Evolutionary conservation across 345 rosid genomes (phyloP).

Genomic region (Rhodamnia argentea): DNA sequence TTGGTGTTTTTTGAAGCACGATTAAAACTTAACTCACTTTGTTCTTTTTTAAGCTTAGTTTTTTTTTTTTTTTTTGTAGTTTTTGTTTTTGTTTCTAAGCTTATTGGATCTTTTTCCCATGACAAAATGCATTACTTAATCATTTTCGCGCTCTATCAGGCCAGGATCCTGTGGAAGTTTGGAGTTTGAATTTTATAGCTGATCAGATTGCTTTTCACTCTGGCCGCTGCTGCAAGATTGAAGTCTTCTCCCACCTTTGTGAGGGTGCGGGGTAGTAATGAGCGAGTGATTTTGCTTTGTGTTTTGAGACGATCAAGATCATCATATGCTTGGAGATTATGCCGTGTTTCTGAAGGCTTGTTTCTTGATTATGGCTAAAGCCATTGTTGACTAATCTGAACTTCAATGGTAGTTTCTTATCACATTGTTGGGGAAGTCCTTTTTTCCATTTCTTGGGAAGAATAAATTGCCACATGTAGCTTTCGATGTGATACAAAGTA

Average conservation of each 20-base stretch:
- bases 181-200: conserved; percentile 34
- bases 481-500: not conserved
- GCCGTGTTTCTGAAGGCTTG: conserved; percentile 80
- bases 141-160: conserved; percentile 17
- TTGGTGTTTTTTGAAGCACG: not conserved
- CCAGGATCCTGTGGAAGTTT: conserved; percentile 17
- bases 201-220: conserved; percentile 59
- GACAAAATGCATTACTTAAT: not conserved
- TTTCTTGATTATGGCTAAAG: conserved; percentile 96
- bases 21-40: not conserved
- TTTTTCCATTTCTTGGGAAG: not conserved
- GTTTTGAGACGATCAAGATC: conserved; percentile 72
- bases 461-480: not conserved
- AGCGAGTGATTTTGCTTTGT: conserved; percentile 36
- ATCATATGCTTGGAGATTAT: conserved; percentile 78
- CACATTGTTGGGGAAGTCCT: not conserved
- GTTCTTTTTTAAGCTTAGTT: not conserved
- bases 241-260: conserved; percentile 85
- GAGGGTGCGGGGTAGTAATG: conserved; percentile 82
- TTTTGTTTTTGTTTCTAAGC: not conserved
- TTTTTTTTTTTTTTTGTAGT: not conserved
- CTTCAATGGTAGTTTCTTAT: conserved; percentile 9
- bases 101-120: not conserved
- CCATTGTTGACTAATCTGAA: conserved; percentile 7
- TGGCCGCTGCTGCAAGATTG: conserved; percentile 78